Base-by-base conservation (phyloP, 2,329 filamentous ascomycete genomes). In the Aspergillus pseudoglaucus region DNA sequence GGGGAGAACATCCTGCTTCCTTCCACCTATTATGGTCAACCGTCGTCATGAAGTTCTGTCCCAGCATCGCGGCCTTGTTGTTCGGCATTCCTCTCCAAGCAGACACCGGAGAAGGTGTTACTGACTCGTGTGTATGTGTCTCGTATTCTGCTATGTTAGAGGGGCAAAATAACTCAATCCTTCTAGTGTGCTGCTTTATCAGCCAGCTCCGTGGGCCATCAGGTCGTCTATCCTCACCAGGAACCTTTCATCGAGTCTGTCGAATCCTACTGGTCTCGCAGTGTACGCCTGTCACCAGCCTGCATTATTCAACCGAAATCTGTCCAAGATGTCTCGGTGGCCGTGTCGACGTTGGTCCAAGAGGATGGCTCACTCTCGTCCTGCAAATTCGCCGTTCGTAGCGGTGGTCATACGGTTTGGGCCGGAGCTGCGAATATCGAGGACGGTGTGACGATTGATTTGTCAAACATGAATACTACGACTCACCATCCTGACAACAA, bases 341-440 rank as follows among this genome's bases (percentile, higher is more conserved):
- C 55, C 7, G 49, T 64, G 18, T 47, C 40, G n/a, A 56, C 50
- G 6, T 44, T 60, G 1, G 45, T 49, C 6, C 37, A 39, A 17
- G 38, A 37, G 3, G 40, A 44, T 2, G 47, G 49, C 38, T 41
- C 23, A 7, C 46, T 37, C 3, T 25, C 47, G n/a, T 17, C 27
- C 25, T 57, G 55, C 42, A 45, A 49, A 27, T 59, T 60, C 39
- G 58, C 58, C 6, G 64, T 76, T 2, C 72, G 70, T 45, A 65
- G 69, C 43, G 73, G 73, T 25, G 73, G 74, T 2, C 73, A 76
- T 51, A 64, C 65, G 17, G 56, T 63, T 3, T 65, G 66, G 47
- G 58, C 64, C 0, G 71, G 72, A 18, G 64, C 66, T 8, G 70
- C 69, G 6, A 72, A 68, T 46, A 69, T 72, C 14, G 55, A 65